A percentile compares a stretch with the other conserved stretches of the same genome.
Conservation (phyloP, 345 rosid genomes). For the Kandelia obovata region DNA sequence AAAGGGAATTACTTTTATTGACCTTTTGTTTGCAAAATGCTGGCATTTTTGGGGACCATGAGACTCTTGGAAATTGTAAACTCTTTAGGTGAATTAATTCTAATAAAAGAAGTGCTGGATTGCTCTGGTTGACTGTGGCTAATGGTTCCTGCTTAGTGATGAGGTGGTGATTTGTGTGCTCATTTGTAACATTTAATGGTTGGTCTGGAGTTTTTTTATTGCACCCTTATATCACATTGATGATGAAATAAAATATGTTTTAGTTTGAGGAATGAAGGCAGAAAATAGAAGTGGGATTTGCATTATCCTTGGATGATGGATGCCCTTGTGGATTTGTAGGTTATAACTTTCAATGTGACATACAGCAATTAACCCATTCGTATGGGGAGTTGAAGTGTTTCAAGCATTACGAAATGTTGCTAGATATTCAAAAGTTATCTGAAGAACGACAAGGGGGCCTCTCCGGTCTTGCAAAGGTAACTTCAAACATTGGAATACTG, state of each 20-base stretch:
- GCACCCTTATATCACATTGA: too few species aligned
- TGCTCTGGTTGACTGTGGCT: too few species aligned
- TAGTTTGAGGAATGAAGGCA: background rate
- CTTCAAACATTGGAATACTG: conserved; percentile 11
- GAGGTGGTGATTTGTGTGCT: too few species aligned
- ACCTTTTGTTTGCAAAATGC: too few species aligned
- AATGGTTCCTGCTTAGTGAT: too few species aligned
- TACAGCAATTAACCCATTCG: conserved; percentile 55
- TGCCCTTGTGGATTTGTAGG: conserved; percentile 41
- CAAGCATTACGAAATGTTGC: conserved; percentile 72
- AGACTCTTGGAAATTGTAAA: background rate
- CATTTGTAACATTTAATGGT: too few species aligned
- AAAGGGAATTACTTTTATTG: background rate
- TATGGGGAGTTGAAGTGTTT: conserved; percentile 76
- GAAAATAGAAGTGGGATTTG: background rate
- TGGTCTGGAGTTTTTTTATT: too few species aligned
- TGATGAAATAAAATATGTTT: background rate
- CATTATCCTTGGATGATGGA: background rate
- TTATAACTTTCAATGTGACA: conserved; percentile 81
- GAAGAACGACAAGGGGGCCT: conserved; percentile 72
- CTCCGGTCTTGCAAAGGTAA: conserved; percentile 77
- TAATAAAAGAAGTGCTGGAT: background rate
- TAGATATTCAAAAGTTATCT: conserved; percentile 75
- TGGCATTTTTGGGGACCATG: conserved; percentile 1
- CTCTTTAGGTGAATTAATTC: background rate